Evolutionary conservation across 768 basidiomycete species (phyloP).

Genomic region (Phylloporus scabripes): DNA sequence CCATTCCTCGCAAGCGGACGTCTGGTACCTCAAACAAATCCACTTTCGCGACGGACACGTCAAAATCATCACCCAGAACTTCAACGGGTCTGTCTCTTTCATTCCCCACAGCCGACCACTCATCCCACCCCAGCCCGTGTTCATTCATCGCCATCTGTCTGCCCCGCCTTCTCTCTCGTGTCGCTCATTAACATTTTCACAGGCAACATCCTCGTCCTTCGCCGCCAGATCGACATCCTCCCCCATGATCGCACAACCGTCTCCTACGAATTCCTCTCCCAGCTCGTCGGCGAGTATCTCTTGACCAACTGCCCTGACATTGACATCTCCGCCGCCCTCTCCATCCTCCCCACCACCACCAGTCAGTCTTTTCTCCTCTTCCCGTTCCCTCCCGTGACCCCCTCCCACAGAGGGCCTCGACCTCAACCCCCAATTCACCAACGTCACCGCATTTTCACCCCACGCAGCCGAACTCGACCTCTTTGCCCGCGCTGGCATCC

Average conservation of each 20-base stretch:
- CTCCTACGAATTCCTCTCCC: constrained; percentile 80
- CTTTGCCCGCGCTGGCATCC: constrained; percentile 76
- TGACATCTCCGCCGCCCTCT: constrained; percentile 28
- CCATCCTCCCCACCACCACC: constrained; percentile 55
- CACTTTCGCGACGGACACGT: constrained; percentile 40
- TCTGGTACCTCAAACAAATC: constrained; percentile 76
- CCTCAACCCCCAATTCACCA: constrained; percentile 79
- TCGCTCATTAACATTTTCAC: background rate
- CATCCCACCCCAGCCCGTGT: constrained; percentile 56
- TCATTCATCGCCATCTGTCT: constrained; percentile 87
- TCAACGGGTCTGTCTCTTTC: constrained; percentile 55
- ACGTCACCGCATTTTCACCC: constrained; percentile 62
- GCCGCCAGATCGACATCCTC: constrained; percentile 72
- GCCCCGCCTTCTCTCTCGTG: background rate
- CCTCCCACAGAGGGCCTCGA: constrained; percentile 69
- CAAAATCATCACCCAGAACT: constrained; percentile 78
- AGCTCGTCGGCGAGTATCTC: constrained; percentile 79
- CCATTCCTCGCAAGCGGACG: constrained; percentile 38
- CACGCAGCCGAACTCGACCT: constrained; percentile 76
- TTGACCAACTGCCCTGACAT: constrained; percentile 46
- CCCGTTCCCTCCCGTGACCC: background rate
- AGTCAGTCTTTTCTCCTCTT: constrained; percentile 41
- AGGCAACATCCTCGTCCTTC: constrained; percentile 84
- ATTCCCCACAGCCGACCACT: background rate
- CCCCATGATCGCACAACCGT: constrained; percentile 63